Conservation (phyloP, 2,329 filamentous ascomycete genomes). For the Rasamsonia emersonii region DNA sequence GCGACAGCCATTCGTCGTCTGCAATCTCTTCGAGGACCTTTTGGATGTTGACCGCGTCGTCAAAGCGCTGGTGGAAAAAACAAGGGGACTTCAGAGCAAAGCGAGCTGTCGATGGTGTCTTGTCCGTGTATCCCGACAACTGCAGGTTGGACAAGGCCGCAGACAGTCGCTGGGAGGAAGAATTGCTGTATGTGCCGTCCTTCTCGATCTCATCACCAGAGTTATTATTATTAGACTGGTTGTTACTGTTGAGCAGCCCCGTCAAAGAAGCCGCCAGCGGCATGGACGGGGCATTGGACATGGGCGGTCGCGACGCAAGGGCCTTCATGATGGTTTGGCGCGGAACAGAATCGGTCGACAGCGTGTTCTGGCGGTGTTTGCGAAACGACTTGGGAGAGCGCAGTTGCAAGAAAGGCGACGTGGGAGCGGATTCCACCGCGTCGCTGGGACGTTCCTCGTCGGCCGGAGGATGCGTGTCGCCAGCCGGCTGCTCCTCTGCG, state of each 20-base stretch:
- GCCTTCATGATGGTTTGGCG: slow-evolving; percentile 78
- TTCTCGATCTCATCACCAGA: slow-evolving; percentile 14
- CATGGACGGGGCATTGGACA: slow-evolving; percentile 48
- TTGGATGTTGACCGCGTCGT: slow-evolving; percentile 89
- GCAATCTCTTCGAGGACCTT: slow-evolving; percentile 92
- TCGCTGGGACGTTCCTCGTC: slow-evolving; percentile 12
- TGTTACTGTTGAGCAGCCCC: slow-evolving; percentile 43
- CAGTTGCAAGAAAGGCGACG: slow-evolving; percentile 26
- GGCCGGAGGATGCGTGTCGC: slow-evolving; percentile 6
- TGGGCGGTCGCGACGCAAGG: slow-evolving; percentile 53
- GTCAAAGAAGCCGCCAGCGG: slow-evolving; percentile 56
- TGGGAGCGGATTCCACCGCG: slow-evolving; percentile 17
- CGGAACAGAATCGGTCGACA: slow-evolving; percentile 59
- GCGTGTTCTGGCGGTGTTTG: slow-evolving; percentile 42
- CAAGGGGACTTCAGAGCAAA: slow-evolving; percentile 81
- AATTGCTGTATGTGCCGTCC: slow-evolving; percentile 34
- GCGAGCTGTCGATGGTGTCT: slow-evolving; percentile 36
- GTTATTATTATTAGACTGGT: slow-evolving; percentile 5
- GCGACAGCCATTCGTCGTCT: slow-evolving; percentile 78
- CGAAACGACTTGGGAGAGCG: slow-evolving; percentile 26
- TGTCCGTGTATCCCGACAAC: slow-evolving; percentile 32
- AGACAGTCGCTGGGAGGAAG: slow-evolving; percentile 54
- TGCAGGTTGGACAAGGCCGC: slow-evolving; percentile 47
- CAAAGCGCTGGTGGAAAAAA: slow-evolving; percentile 96
- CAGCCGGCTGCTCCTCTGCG: slow-evolving; percentile 10